Evolutionary conservation across 225 moss, liverwort and hornwort species (phyloP).

Genomic region (Sphagnum contortum): DNA sequence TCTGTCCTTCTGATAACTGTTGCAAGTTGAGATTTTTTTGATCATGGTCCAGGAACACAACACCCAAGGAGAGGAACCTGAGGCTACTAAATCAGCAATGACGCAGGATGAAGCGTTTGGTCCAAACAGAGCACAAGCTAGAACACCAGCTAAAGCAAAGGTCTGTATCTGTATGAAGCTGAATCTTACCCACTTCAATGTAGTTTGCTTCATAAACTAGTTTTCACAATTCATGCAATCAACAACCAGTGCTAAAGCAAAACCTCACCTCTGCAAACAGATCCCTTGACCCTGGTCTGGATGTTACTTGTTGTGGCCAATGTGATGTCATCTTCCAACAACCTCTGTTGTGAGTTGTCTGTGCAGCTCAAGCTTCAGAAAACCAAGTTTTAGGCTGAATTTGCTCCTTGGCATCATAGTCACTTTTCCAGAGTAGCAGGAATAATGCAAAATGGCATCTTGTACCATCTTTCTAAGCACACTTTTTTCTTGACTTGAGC

Average conservation of each 20-base stretch:
- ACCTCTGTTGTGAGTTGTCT: background rate
- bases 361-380: slow-evolving; percentile 49
- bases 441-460: too few relatives aligned
- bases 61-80: too few relatives aligned
- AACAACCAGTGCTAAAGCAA: background rate
- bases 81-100: background rate
- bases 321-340: background rate
- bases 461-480: too few relatives aligned
- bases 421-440: too few relatives aligned
- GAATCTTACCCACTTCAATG: background rate
- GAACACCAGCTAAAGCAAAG: slow-evolving; percentile 35
- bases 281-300: background rate
- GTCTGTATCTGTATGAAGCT: slow-evolving; percentile 10
- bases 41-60: too few relatives aligned
- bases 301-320: background rate
- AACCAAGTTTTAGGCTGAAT: slow-evolving; percentile 9
- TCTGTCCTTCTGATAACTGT: too few relatives aligned
- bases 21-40: too few relatives aligned
- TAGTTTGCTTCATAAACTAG: background rate
- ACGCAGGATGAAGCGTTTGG: background rate
- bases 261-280: background rate
- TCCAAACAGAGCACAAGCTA: background rate
- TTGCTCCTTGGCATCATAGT: too few relatives aligned
- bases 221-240: background rate
- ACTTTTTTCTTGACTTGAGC: too few relatives aligned